Evolutionary conservation across 306 rosid genomes (phyloP).

Genomic region (Ziziphus jujuba): DNA sequence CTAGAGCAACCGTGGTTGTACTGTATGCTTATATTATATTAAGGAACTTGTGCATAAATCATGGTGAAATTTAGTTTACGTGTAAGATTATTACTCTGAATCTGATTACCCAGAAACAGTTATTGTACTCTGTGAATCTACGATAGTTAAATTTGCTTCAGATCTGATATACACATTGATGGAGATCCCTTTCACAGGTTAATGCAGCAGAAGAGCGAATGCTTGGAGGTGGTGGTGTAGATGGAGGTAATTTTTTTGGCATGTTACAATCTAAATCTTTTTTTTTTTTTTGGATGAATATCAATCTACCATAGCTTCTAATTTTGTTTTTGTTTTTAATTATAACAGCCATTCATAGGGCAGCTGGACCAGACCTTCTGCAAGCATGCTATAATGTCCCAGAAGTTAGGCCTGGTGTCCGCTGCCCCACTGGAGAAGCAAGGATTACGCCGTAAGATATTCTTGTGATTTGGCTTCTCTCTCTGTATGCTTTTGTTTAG

Average conservation of each 20-base stretch:
- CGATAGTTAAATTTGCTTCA: too few relatives aligned
- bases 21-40: too few relatives aligned
- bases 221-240: slow-evolving; percentile 98
- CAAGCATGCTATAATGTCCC: slow-evolving; percentile 68
- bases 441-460: slow-evolving; percentile 73
- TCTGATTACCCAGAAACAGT: too few relatives aligned
- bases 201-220: slow-evolving; percentile 91
- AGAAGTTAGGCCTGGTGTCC: slow-evolving; percentile 67
- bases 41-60: too few relatives aligned
- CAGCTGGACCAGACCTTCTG: slow-evolving; percentile 80
- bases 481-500: background rate
- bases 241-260: slow-evolving; percentile 66
- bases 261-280: too few relatives aligned
- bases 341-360: slow-evolving; percentile 76
- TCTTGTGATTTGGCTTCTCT: background rate
- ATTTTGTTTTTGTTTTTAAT: background rate
- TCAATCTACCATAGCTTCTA: background rate
- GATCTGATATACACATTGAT: background rate
- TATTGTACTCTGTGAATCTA: too few relatives aligned
- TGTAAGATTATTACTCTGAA: too few relatives aligned
- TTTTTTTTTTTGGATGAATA: background rate
- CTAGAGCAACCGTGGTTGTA: too few relatives aligned
- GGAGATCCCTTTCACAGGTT: slow-evolving; percentile 41
- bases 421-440: slow-evolving; percentile 94
- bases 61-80: too few relatives aligned